phyloP scores from a whole-genome alignment of 352 stramenopile species.

The Phytophthora ramorum region DNA sequence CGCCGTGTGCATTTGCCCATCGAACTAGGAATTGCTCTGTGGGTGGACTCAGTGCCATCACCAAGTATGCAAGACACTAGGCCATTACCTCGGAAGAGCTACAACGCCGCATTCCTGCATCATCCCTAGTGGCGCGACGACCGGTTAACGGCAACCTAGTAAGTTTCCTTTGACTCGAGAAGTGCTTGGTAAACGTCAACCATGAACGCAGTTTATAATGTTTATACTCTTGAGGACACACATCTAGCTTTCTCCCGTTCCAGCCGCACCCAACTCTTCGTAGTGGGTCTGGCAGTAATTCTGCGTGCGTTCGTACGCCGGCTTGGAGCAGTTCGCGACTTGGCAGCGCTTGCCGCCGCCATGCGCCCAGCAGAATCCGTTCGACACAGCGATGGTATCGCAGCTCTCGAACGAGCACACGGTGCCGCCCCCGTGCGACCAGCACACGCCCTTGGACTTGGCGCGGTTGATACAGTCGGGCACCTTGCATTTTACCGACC shows the following conservation, averaged over 20 bases:
- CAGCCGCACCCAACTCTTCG: constrained; percentile 17
- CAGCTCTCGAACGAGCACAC: constrained; percentile 51
- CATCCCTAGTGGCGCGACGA: too few species aligned
- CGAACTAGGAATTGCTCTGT: not conserved
- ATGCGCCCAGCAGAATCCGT: constrained; percentile 48
- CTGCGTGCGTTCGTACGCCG: constrained; percentile 47
- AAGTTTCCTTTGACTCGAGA: too few species aligned
- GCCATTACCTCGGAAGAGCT: not conserved
- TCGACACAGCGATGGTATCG: constrained; percentile 61
- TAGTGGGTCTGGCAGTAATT: constrained; percentile 44
- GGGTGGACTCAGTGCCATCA: too few species aligned
- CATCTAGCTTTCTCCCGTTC: constrained; percentile 5
- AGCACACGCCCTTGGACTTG: constrained; percentile 68
- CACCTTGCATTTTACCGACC: constrained; percentile 63
- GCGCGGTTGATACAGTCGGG: constrained; percentile 64
- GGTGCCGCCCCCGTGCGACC: constrained; percentile 61
- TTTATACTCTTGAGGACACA: constrained; percentile 6
- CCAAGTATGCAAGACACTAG: too few species aligned
- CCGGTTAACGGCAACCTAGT: too few species aligned
- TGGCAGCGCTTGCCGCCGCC: constrained; percentile 47
- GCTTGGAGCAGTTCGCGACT: constrained; percentile 41
- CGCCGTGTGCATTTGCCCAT: not conserved
- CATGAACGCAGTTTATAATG: constrained; percentile 21
- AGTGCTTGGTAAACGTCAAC: constrained; percentile 3
- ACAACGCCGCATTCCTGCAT: not conserved